Conservation (phyloP, 768 basidiomycete species). For the Trametes maxima region DNA sequence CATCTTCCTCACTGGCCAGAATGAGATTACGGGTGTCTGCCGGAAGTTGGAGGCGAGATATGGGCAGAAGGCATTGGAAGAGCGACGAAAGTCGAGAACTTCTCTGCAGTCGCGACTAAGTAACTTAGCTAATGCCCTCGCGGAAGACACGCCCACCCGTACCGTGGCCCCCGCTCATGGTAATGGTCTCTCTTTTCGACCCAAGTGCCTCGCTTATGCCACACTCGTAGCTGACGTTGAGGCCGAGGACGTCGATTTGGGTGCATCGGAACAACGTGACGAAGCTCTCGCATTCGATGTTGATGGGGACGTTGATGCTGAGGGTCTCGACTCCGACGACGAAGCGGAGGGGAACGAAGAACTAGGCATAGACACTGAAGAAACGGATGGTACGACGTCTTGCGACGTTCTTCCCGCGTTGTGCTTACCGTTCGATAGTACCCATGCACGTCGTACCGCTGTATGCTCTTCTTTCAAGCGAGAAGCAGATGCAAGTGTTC, state of each 20-base stretch:
- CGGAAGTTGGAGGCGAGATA: slow-evolving; percentile 79
- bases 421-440: slow-evolving; percentile 43
- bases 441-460: slow-evolving; percentile 95
- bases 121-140: slow-evolving; percentile 7
- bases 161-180: slow-evolving; percentile 52
- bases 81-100: slow-evolving; percentile 43
- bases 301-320: slow-evolving; percentile 68
- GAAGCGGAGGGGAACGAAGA: slow-evolving; percentile 59
- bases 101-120: slow-evolving; percentile 19
- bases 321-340: slow-evolving; percentile 75
- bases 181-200: slow-evolving; percentile 25
- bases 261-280: slow-evolving; percentile 38
- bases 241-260: slow-evolving; percentile 79
- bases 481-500: slow-evolving; percentile 96
- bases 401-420: background rate
- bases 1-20: slow-evolving; percentile 94
- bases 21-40: slow-evolving; percentile 89
- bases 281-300: slow-evolving; percentile 69
- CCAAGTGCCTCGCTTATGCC: slow-evolving; percentile 1
- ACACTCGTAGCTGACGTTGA: slow-evolving; percentile 64
- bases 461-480: slow-evolving; percentile 89
- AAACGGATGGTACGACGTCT: slow-evolving; percentile 58
- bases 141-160: slow-evolving; percentile 2
- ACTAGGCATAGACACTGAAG: slow-evolving; percentile 62
- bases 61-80: slow-evolving; percentile 62